phyloP scores from a whole-genome alignment of 2,329 filamentous ascomycete species.

The Daldinia sp. region DNA sequence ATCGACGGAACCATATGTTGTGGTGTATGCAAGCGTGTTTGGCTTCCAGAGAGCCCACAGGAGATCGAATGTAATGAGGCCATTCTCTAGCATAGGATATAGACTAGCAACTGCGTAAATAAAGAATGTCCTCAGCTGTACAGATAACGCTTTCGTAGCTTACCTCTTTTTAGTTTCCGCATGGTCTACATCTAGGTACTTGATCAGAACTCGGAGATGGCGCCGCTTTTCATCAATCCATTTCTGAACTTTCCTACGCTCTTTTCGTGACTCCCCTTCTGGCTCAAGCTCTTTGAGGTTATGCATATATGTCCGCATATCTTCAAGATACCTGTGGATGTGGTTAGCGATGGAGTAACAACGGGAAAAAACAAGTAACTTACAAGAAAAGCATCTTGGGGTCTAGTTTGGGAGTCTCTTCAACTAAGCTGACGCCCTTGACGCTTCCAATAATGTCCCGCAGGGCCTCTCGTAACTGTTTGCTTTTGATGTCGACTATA shows the following conservation, averaged over 20 bases:
- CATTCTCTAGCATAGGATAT: slow-evolving; percentile 82
- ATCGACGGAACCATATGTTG: slow-evolving; percentile 80
- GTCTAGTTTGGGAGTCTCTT: slow-evolving; percentile 80
- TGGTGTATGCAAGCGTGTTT: slow-evolving; percentile 81
- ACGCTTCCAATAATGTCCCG: slow-evolving; percentile 79
- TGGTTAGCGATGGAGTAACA: slow-evolving; percentile 21
- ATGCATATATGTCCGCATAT: slow-evolving; percentile 74
- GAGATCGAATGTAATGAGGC: slow-evolving; percentile 88
- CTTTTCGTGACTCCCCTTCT: slow-evolving; percentile 62
- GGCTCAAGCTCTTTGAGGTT: slow-evolving; percentile 71
- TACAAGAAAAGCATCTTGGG: slow-evolving; percentile 77
- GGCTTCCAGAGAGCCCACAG: slow-evolving; percentile 92
- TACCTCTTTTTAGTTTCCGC: slow-evolving; percentile 76
- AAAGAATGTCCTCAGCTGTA: background rate
- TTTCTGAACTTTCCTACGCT: slow-evolving; percentile 71
- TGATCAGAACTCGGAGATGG: slow-evolving; percentile 78
- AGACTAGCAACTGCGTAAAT: slow-evolving; percentile 62
- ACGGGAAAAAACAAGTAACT: slow-evolving; percentile 42
- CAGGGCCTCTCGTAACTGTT: slow-evolving; percentile 77
- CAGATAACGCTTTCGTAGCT: background rate
- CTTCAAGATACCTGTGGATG: slow-evolving; percentile 76
- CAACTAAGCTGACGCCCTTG: slow-evolving; percentile 82
- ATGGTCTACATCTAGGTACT: slow-evolving; percentile 86
- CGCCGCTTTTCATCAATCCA: slow-evolving; percentile 68
- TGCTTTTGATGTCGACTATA: slow-evolving; percentile 86